These are phyloP conservation scores for Colletotrichum incanum DNA, from an alignment of 2,329 filamentous ascomycete species.

Conservation along the genomic window DNA sequence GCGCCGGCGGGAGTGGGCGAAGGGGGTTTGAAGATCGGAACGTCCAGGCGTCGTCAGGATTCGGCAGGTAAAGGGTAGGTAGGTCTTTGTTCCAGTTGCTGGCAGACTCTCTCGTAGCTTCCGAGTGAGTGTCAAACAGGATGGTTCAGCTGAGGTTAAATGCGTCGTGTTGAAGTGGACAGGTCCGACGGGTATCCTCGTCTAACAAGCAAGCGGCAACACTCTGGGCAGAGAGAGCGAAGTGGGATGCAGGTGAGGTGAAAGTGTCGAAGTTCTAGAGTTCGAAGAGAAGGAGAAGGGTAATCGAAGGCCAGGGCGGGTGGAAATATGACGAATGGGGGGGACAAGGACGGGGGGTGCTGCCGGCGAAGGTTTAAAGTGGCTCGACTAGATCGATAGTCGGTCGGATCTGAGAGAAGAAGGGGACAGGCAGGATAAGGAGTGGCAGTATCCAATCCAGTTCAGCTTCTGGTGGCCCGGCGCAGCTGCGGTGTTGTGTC, in stretches of 20 bases:
- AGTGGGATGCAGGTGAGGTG: slow-evolving; percentile 26
- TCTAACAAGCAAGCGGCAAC: slow-evolving; percentile 10
- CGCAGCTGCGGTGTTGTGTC: neutral
- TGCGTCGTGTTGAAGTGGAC: slow-evolving; percentile 3
- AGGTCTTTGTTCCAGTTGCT: slow-evolving; percentile 29
- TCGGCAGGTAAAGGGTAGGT: slow-evolving; percentile 8
- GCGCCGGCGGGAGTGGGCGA: neutral
- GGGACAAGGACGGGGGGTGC: slow-evolving; percentile 33
- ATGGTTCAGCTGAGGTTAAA: slow-evolving; percentile 15
- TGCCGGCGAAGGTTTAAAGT: slow-evolving; percentile 42
- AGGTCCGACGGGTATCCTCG: neutral
- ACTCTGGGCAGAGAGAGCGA: neutral
- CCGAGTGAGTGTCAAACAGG: slow-evolving; percentile 9
- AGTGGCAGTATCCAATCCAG: neutral
- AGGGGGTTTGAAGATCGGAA: slow-evolving; percentile 1
- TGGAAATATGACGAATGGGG: slow-evolving; percentile 40
- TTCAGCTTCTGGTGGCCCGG: slow-evolving; percentile 7
- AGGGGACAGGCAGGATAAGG: slow-evolving; percentile 13
- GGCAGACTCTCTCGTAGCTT: slow-evolving; percentile 19
- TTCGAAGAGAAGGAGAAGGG: slow-evolving; percentile 43
- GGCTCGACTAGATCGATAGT: slow-evolving; percentile 41
- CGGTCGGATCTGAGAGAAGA: slow-evolving; percentile 34
- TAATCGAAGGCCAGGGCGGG: slow-evolving; percentile 38
- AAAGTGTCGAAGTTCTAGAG: slow-evolving; percentile 42
- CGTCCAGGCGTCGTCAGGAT: slow-evolving; percentile 21